Conservation (phyloP, 441 rosid genomes). For the Omphalea diandra region DNA sequence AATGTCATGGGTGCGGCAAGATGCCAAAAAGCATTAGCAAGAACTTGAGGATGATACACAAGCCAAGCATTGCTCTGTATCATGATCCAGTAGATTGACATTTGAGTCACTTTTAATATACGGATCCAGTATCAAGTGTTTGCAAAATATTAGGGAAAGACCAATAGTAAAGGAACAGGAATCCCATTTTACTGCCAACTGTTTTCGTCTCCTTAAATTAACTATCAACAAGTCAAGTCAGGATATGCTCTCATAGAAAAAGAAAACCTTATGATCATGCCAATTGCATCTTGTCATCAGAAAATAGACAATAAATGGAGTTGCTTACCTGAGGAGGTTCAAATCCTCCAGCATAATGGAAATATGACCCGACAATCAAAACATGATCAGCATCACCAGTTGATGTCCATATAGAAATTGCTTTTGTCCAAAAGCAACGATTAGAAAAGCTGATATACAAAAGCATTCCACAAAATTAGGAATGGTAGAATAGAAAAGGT, state of each 20-base stretch:
- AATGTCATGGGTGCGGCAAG: too few species aligned
- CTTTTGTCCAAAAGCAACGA: conserved; percentile 94
- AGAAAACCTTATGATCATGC: neutral
- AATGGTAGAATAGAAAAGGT: neutral
- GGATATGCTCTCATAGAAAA: neutral
- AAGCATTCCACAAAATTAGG: conserved; percentile 15
- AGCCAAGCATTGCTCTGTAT: neutral
- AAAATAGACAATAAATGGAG: neutral
- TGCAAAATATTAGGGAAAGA: too few species aligned
- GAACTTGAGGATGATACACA: neutral
- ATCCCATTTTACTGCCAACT: too few species aligned
- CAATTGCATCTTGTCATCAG: neutral
- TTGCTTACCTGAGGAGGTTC: conserved; percentile 81
- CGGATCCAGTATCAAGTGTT: too few species aligned
- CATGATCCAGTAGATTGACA: neutral
- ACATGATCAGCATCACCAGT: conserved; percentile 85
- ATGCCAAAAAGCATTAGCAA: neutral
- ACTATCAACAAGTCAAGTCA: neutral
- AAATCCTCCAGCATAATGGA: conserved; percentile 90
- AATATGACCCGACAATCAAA: conserved; percentile 83
- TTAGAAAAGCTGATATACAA: conserved; percentile 69
- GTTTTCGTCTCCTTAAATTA: neutral
- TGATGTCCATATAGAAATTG: conserved; percentile 94
- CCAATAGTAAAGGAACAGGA: neutral
- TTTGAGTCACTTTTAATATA: neutral